Percentiles rank a stretch among this genome's conserved stretches.
These are phyloP conservation scores for Mortierella sp. DNA, from an alignment of 371 early-diverging fungal species.

Conservation along the genomic window DNA sequence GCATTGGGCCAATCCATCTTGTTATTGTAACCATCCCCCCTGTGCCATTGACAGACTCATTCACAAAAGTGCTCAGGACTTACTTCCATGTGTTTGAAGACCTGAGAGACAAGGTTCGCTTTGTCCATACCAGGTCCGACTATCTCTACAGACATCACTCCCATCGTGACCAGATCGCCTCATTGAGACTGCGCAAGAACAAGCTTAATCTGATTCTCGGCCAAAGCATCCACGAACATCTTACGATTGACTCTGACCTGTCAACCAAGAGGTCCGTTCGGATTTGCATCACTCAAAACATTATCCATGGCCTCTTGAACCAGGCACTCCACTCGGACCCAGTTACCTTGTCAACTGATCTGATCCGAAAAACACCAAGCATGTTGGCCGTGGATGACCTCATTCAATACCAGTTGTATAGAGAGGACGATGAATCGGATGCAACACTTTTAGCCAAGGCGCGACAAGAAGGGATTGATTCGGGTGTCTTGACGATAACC, in stretches of 20 bases:
- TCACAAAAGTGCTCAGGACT: background rate
- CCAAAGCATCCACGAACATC: background rate
- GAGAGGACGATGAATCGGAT: too few relatives aligned
- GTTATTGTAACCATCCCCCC: too few relatives aligned
- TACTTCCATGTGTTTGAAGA: conserved; percentile 8
- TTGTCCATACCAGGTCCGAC: conserved; percentile 5
- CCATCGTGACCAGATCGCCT: background rate
- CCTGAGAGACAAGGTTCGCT: conserved; percentile 1
- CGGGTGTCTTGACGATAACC: too few relatives aligned
- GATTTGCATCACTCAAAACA: conserved; percentile 9
- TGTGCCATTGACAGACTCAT: conserved; percentile 1
- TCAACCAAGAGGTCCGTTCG: conserved; percentile 3
- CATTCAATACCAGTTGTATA: background rate
- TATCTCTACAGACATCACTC: conserved; percentile 1
- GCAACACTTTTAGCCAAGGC: too few relatives aligned
- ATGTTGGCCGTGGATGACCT: conserved; percentile 5
- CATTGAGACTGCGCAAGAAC: background rate
- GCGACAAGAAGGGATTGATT: too few relatives aligned
- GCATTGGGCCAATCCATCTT: background rate
- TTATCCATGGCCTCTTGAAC: background rate
- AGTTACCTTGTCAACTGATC: background rate
- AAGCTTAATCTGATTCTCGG: background rate
- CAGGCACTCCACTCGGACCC: background rate
- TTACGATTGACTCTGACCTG: conserved; percentile 7
- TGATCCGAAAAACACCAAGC: conserved; percentile 10